Evolutionary conservation across 495 filamentous ascomycete genomes (phyloP), one percentile per base, ranked within the genome.

Genomic region (Cryomyces minteri): DNA sequence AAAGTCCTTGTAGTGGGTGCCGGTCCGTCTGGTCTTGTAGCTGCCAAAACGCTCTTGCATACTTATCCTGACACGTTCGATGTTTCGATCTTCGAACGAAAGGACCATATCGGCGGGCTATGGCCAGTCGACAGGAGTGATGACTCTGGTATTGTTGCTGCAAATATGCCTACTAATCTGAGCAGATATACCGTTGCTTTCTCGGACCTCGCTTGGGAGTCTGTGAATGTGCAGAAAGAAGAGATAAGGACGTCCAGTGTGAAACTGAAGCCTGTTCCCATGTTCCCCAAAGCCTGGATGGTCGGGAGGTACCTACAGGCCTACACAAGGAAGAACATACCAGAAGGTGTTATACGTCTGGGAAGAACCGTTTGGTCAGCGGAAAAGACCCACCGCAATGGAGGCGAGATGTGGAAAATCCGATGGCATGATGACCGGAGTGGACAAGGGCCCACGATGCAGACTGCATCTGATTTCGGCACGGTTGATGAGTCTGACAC

Each of bases 1-100:
- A 49, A 55, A 0, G 58, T 65, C 34, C 46, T 54, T n/a, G 51
- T 60, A 25, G 52, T 60, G 76, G 86, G 86, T 42, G 84, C 80
- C 43, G 86, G 86, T 2, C 84, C 86, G 1, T 77, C 82, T 18
- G 86, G 86, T 4, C 73, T 94, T 10, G 79, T 81, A 31, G 78
- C 83, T 1, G 84, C 85, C 48, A 92, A 88, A 59, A 81, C 78
- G 0, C 69, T 94, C 6, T 61, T 87, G 2, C 73, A 78, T 34
- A 66, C 74, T 51, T 67, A 56, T 30, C 49, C 50, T n/a, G 72
- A 64, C 7, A 65, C 64, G 6, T 87, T 87, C 56, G 58, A 64
- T 5, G 77, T 86, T 14, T 77, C 72, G 4, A 59, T 93, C 32
- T 85, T 85, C 51, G 86, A 94, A 34, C 59, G 67, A 31, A 67